phyloP scores from a whole-genome alignment of 345 rosid genomes.

The Hirschfeldia incana region DNA sequence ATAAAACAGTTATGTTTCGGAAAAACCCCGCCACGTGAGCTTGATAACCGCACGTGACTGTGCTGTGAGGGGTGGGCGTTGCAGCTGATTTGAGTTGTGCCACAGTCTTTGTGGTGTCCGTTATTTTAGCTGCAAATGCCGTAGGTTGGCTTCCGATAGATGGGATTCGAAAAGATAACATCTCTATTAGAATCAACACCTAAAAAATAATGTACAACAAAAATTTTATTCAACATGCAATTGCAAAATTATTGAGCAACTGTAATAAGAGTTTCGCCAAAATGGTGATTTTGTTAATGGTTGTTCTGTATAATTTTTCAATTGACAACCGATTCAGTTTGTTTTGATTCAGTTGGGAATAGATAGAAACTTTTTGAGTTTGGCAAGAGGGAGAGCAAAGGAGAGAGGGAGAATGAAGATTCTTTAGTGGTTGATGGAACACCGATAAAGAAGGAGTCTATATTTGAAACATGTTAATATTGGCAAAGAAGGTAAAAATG shows the following conservation, averaged over 20 bases:
- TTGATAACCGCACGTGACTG: conserved; percentile 72
- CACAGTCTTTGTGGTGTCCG: conserved; percentile 50
- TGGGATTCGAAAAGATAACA: conserved; percentile 34
- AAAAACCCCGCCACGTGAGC: conserved; percentile 64
- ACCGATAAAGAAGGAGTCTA: conserved; percentile 33
- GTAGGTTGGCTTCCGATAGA: conserved; percentile 20
- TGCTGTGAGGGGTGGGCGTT: conserved; percentile 58
- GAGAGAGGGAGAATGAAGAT: background rate
- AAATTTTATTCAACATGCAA: background rate
- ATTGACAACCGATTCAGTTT: conserved; percentile 4
- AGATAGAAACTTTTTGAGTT: conserved; percentile 19
- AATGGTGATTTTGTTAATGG: background rate
- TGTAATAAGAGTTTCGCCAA: conserved; percentile 3
- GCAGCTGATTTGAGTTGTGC: conserved; percentile 51
- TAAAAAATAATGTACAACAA: background rate
- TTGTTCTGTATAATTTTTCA: background rate
- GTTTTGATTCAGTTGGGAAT: conserved; percentile 13
- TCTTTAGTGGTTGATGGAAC: conserved; percentile 23
- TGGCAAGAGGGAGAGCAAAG: conserved; percentile 3
- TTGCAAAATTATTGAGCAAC: background rate
- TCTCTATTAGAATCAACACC: conserved; percentile 2
- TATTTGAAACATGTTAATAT: conserved; percentile 30
- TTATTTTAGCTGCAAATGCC: conserved; percentile 51
- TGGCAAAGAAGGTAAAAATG: conserved; percentile 20
- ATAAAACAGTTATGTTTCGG: conserved; percentile 60